Conservation (phyloP, 23 red algal genomes). For the Gracilaria domingensis region DNA sequence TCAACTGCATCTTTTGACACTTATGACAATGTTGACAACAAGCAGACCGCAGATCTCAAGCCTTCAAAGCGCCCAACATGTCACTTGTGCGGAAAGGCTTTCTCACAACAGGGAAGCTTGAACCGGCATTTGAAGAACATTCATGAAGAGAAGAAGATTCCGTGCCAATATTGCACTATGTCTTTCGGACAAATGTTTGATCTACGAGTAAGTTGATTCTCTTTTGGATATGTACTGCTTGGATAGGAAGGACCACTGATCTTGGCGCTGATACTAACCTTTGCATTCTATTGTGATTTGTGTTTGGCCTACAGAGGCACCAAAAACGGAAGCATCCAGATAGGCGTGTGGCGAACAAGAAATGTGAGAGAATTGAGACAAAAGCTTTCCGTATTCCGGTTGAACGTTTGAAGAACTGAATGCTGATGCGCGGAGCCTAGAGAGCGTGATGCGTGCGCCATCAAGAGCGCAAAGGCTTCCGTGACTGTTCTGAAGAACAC, state of each 20-base stretch:
- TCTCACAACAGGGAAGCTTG: conserved; percentile 69
- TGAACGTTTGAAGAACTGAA: conserved; percentile 38
- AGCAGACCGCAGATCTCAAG: neutral
- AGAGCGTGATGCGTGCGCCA: neutral
- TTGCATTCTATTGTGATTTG: neutral
- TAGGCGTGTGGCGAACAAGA: conserved; percentile 4
- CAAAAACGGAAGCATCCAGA: conserved; percentile 71
- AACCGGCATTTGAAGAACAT: conserved; percentile 71
- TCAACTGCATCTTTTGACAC: neutral
- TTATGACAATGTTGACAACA: neutral
- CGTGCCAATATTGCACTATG: conserved; percentile 58
- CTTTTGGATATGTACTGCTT: neutral
- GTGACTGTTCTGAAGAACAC: neutral
- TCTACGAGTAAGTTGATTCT: conserved; percentile 54
- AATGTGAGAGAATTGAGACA: conserved; percentile 52
- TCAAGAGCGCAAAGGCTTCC: neutral
- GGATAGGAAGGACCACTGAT: neutral
- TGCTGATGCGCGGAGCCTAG: neutral
- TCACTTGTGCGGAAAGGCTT: conserved; percentile 45
- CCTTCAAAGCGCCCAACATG: conserved; percentile 31
- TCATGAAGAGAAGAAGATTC: conserved; percentile 72
- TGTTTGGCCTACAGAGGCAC: conserved; percentile 48
- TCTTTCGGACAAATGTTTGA: conserved; percentile 78
- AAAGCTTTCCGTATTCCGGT: neutral
- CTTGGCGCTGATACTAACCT: neutral